Conservation (phyloP, 176 grass and related monocot species). For the Themeda triandra region DNA sequence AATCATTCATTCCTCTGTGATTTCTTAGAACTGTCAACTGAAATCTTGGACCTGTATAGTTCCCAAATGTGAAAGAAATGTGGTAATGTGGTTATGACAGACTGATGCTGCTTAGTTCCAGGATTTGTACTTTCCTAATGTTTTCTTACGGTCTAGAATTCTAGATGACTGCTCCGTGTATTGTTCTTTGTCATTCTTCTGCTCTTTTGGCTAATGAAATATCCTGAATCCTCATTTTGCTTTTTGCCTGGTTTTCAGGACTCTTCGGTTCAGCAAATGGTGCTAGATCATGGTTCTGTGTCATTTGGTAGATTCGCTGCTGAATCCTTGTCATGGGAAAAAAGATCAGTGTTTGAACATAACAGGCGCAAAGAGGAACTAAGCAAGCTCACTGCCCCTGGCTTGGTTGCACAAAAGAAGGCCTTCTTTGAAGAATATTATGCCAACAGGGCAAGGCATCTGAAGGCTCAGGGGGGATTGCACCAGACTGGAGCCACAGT, state of each 20-base stretch:
- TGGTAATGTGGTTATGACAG: too few species aligned
- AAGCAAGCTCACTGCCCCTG: constrained; percentile 52
- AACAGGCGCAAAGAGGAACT: constrained; percentile 76
- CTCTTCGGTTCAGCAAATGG: constrained; percentile 53
- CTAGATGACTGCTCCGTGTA: background rate
- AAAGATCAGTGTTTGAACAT: constrained; percentile 59
- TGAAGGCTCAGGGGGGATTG: constrained; percentile 43
- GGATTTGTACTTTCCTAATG: background rate
- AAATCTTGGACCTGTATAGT: background rate
- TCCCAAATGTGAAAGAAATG: background rate
- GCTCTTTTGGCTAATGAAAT: background rate
- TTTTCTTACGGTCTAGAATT: background rate
- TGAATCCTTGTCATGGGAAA: constrained; percentile 82
- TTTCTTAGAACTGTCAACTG: background rate
- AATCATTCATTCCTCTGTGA: background rate
- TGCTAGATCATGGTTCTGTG: constrained; percentile 64
- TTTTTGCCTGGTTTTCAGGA: constrained; percentile 36
- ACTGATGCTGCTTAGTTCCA: background rate
- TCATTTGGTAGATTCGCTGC: constrained; percentile 78
- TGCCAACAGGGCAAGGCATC: constrained; percentile 37
- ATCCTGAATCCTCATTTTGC: background rate
- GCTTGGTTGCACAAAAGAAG: constrained; percentile 86
- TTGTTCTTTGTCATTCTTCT: background rate
- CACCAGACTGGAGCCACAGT: constrained; percentile 7
- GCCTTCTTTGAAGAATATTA: constrained; percentile 94